Percentiles rank a stretch among this genome's conserved stretches.
Conservation (phyloP, 305 asterid genomes). For the Solanum chacoense region DNA sequence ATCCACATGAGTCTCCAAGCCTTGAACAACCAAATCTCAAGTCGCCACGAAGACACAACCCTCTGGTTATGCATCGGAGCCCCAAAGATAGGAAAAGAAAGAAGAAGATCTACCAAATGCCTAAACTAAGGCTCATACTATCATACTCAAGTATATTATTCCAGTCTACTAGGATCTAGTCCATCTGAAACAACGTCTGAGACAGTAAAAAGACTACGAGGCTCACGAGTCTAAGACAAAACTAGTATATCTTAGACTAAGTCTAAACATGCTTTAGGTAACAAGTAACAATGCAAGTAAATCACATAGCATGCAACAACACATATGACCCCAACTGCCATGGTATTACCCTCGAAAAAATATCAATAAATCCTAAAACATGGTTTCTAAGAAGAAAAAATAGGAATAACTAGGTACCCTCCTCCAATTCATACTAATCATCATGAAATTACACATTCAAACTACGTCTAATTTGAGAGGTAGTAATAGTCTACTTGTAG, state of each 20-base stretch:
- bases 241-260: too few species aligned
- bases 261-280: neutral
- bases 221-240: too few species aligned
- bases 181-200: too few species aligned
- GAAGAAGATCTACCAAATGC: neutral
- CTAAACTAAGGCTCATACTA: neutral
- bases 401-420: neutral
- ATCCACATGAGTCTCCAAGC: neutral
- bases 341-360: neutral
- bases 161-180: neutral
- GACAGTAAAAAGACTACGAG: neutral
- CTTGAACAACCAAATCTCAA: too few species aligned
- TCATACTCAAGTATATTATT: neutral
- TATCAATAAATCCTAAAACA: neutral
- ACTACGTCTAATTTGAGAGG: neutral
- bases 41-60: neutral
- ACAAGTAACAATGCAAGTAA: neutral
- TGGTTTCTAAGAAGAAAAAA: too few species aligned
- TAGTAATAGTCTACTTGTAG: neutral
- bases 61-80: neutral
- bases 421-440: neutral
- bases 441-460: neutral
- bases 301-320: neutral
- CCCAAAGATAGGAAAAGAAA: neutral
- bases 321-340: neutral